A percentile compares a stretch with the other conserved stretches of the same genome.
phyloP scores from a whole-genome alignment of 2,329 filamentous ascomycete genomes.

The Fusarium chuoi region DNA sequence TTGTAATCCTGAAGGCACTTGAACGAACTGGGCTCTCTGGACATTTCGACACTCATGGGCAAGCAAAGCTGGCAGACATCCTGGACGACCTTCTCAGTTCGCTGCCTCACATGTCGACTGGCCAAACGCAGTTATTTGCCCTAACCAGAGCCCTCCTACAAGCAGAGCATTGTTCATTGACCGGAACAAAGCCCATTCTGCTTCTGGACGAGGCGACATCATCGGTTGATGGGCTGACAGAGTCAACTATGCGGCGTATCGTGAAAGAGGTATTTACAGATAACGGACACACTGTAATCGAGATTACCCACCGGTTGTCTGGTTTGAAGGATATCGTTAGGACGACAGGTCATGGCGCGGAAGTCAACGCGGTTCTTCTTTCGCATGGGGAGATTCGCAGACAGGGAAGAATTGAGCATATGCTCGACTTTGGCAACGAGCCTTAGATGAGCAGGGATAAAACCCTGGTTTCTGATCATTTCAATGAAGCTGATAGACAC shows the following conservation, averaged over 20 bases:
- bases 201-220: not conserved
- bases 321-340: no score
- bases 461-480: not conserved
- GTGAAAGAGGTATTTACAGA: not conserved
- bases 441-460: not conserved
- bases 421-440: not conserved
- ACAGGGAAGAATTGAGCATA: not conserved
- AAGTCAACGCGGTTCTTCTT: not conserved
- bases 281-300: not conserved
- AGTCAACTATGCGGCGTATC: not conserved
- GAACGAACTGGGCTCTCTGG: not conserved
- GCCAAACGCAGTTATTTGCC: not conserved
- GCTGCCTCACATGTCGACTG: not conserved
- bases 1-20: not conserved
- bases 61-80: accelerated
- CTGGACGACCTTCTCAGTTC: not conserved
- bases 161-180: not conserved
- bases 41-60: not conserved
- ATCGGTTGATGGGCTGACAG: not conserved
- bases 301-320: not conserved
- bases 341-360: no score
- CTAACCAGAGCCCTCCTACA: not conserved
- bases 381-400: not conserved
- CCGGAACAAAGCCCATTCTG: not conserved
- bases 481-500: no score